Evolutionary conservation across 352 stramenopile genomes (phyloP).

Genomic region (Pythium plurisporium): DNA sequence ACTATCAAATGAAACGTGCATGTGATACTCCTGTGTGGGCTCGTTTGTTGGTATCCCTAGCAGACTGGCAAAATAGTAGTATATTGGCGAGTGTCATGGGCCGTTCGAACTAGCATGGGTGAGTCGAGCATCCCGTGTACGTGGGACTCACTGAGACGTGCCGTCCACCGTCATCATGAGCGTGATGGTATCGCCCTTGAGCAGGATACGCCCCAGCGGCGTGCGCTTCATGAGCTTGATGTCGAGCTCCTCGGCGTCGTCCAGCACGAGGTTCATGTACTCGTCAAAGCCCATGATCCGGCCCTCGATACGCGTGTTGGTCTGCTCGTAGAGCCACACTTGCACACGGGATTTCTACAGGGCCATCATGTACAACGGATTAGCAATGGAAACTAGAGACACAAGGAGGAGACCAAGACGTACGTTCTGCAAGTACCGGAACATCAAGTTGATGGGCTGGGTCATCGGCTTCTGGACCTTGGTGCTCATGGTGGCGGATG

Average conservation of each 20-base stretch:
- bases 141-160: conserved; percentile 15
- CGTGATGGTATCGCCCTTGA: conserved; percentile 99
- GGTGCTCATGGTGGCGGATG: conserved; percentile 67
- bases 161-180: conserved; percentile 93
- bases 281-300: conserved; percentile 98
- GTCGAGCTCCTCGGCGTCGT: conserved; percentile 96
- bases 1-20: conserved; percentile 12
- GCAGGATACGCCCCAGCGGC: conserved; percentile 95
- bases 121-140: too few relatives aligned
- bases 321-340: conserved; percentile 99
- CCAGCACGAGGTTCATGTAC: conserved; percentile 99
- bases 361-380: neutral
- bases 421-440: conserved; percentile 97
- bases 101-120: too few relatives aligned
- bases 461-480: conserved; percentile 99
- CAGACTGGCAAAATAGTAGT: neutral
- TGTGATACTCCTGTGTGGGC: neutral
- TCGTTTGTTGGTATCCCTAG: neutral
- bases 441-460: conserved; percentile 99
- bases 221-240: conserved; percentile 93
- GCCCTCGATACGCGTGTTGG: conserved; percentile 98
- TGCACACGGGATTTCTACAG: conserved; percentile 94
- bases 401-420: conserved; percentile 10
- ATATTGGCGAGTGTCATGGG: neutral
- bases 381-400: too few relatives aligned